A percentile compares a stretch with the other conserved stretches of the same genome.
Evolutionary conservation across 2,329 filamentous ascomycete species (phyloP).

Genomic region (Exophiala phaeomuriformis): DNA sequence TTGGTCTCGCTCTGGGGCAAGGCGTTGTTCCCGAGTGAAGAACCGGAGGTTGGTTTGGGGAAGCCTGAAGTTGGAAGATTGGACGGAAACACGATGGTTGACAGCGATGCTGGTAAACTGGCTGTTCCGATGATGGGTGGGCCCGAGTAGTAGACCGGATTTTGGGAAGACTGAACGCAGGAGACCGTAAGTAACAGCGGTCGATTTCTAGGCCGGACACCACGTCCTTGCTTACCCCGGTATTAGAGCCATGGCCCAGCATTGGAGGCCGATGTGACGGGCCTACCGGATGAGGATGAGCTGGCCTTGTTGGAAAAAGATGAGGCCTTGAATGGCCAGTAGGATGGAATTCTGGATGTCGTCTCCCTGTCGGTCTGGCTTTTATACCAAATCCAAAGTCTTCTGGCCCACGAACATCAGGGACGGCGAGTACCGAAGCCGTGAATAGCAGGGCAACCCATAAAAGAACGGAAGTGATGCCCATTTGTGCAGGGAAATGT

Average conservation of each 20-base stretch:
- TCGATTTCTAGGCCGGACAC: neutral
- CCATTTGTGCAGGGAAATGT: neutral
- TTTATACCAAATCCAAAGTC: neutral
- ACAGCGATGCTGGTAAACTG: slow-evolving; percentile 10
- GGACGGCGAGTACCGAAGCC: neutral
- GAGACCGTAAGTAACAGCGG: neutral
- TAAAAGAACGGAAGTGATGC: neutral
- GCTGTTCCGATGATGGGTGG: slow-evolving; percentile 12
- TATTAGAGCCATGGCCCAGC: neutral
- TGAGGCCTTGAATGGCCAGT: neutral
- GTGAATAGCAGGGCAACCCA: neutral
- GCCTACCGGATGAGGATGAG: neutral
- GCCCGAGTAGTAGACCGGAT: slow-evolving; percentile 5
- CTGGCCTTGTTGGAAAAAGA: neutral
- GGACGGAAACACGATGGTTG: slow-evolving; percentile 7
- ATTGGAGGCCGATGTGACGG: neutral
- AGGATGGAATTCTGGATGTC: neutral
- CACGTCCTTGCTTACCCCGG: neutral
- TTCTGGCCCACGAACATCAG: neutral
- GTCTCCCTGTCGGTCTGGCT: neutral
- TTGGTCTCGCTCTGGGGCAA: slow-evolving; percentile 18
- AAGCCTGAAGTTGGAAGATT: slow-evolving; percentile 2
- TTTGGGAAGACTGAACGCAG: neutral
- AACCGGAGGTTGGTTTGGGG: neutral
- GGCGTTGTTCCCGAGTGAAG: slow-evolving; percentile 11